Evolutionary conservation across 192 early-diverging fungal genomes (phyloP).

Genomic region (Backusella australiensis): DNA sequence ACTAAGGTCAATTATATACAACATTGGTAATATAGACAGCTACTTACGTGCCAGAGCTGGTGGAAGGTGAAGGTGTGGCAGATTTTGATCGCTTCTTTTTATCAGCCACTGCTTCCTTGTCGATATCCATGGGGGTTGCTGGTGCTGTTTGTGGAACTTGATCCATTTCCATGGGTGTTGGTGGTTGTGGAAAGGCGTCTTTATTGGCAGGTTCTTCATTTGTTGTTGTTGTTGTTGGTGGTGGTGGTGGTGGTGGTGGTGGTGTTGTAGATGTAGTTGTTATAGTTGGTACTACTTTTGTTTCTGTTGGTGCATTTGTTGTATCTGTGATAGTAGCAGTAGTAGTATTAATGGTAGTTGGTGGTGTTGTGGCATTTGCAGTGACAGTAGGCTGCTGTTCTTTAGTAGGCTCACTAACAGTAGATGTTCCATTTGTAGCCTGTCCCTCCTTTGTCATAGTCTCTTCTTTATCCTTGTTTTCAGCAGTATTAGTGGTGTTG

Average conservation of each 20-base stretch:
- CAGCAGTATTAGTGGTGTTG: background rate
- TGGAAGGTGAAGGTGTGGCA: background rate
- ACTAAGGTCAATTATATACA: constrained; percentile 8
- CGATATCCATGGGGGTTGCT: background rate
- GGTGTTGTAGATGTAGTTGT: background rate
- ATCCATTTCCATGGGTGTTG: background rate
- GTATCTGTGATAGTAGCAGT: background rate
- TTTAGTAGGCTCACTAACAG: background rate
- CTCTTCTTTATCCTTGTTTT: background rate
- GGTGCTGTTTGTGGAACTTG: background rate
- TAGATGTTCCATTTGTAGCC: background rate
- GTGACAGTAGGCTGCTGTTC: background rate
- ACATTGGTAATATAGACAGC: background rate
- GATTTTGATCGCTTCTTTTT: background rate
- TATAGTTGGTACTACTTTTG: background rate
- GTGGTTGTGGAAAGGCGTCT: background rate
- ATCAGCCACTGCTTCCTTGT: background rate
- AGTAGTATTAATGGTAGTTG: background rate
- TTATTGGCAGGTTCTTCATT: background rate
- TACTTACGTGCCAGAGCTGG: background rate
- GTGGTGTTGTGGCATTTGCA: background rate
- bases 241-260: background rate
- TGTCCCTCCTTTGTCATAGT: background rate
- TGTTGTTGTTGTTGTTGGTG: background rate
- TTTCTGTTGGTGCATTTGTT: background rate